These are phyloP conservation scores for Aegle marmelos DNA, from an alignment of 345 rosid species.

Conservation along the genomic window DNA sequence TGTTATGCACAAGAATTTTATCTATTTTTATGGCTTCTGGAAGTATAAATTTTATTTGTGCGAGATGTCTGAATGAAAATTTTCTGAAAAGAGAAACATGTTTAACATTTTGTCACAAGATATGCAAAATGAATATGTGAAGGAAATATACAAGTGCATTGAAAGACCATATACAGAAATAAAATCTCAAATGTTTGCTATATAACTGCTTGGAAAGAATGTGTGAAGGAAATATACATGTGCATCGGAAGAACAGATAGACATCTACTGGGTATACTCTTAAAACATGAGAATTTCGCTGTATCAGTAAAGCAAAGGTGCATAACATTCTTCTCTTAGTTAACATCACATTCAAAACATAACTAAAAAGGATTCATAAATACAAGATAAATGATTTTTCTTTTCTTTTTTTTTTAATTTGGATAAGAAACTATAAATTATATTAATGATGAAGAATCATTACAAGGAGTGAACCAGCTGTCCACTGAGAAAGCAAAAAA, in stretches of 20 bases:
- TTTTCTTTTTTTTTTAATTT: not conserved
- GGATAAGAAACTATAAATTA: no score
- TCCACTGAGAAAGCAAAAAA: no score
- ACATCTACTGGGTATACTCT: not conserved
- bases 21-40: slow-evolving; percentile 44
- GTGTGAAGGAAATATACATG: not conserved
- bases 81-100: slow-evolving; percentile 25
- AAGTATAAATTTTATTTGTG: slow-evolving; percentile 45
- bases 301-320: not conserved
- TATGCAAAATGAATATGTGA: not conserved
- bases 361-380: not conserved
- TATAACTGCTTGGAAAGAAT: not conserved
- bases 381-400: not conserved
- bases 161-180: not conserved
- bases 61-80: slow-evolving; percentile 35
- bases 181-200: not conserved
- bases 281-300: not conserved
- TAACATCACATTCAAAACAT: not conserved
- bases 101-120: not conserved
- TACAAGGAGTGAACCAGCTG: no score
- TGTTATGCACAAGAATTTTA: slow-evolving; percentile 42
- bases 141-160: not conserved
- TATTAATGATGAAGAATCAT: no score
- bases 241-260: not conserved
- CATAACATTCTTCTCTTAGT: not conserved